Base-by-base conservation (phyloP, 495 filamentous ascomycete genomes). In the Tricharina praecox region DNA sequence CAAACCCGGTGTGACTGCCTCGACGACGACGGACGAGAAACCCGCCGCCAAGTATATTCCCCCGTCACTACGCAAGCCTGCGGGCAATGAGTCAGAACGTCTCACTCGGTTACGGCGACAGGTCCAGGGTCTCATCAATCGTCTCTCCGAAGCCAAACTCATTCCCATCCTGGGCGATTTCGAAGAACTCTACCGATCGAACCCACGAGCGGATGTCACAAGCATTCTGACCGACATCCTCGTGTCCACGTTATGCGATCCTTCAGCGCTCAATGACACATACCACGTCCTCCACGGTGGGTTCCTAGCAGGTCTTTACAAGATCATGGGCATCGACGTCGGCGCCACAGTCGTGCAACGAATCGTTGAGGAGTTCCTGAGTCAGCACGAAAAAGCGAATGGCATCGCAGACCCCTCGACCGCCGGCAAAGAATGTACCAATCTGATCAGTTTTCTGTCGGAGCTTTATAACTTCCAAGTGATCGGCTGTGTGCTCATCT, bases 401-500 rank as follows among this genome's bases (percentile, higher is more conserved):
- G 66, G 60, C 40, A 68, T 53, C 21, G 68, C 62, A 58, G 74
- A 65, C 48, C 64, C 47, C 59, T 68, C 37, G 48, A 58, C 26
- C 44, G 54, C 42, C 45, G 63, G 67, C 24, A 94, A 93, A 60
- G 74, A 85, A 51, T 64, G 68, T 9, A 71, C 75, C 33, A 95
- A 97, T 63, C 62, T 96, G 34, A 75, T 93, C 20, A 80, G 80
- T 16, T 71, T 96, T 30, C 65, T 95, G n/a, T 75, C 84, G 0
- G 75, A 87, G 52, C 68, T 96, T 3, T 96, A 96, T 64, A 88
- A 79, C 50, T 90, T 97, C 60, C 82, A 93, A 51, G 70, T 95
- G 9, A 72, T 95, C 39, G 79, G 83, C 23, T 78, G 76, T 51
- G 78, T 77, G 28, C 65, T 96, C 20, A 70, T 95, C 9, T 96